Evolutionary conservation across 106 monocot genomes (phyloP).

Genomic region (Iris macrosiphon): DNA sequence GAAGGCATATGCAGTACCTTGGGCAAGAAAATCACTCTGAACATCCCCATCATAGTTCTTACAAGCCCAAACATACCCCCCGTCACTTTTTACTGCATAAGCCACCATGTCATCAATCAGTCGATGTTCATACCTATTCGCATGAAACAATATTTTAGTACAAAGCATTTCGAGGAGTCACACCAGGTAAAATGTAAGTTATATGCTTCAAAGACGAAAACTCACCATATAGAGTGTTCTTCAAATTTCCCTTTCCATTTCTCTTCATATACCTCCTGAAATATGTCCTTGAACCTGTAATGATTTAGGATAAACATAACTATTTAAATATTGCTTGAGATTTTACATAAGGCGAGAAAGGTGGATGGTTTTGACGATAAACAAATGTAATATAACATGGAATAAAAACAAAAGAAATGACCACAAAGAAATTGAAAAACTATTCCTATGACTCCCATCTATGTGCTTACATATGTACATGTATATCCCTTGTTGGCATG

Average conservation of each 20-base stretch:
- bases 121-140: constrained; percentile 77
- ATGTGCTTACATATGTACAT: too few species aligned
- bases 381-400: too few species aligned
- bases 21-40: constrained; percentile 81
- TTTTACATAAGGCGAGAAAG: too few species aligned
- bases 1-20: constrained; percentile 29
- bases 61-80: constrained; percentile 87
- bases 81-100: constrained; percentile 77
- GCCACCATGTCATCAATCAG: constrained; percentile 93
- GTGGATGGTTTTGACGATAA: too few species aligned
- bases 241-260: constrained; percentile 79
- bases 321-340: too few species aligned
- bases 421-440: too few species aligned
- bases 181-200: not conserved
- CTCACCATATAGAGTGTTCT: constrained; percentile 64
- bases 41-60: constrained; percentile 92
- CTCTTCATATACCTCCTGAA: constrained; percentile 85
- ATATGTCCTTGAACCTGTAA: constrained; percentile 77
- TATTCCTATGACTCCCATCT: too few species aligned
- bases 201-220: constrained; percentile 1
- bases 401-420: too few species aligned
- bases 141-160: not conserved
- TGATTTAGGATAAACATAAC: too few species aligned
- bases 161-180: not conserved
- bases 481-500: too few species aligned